Percentiles rank a stretch among this genome's conserved stretches.
Evolutionary conservation across 2,329 filamentous ascomycete genomes (phyloP).

Genomic region (Elsinoe australis): DNA sequence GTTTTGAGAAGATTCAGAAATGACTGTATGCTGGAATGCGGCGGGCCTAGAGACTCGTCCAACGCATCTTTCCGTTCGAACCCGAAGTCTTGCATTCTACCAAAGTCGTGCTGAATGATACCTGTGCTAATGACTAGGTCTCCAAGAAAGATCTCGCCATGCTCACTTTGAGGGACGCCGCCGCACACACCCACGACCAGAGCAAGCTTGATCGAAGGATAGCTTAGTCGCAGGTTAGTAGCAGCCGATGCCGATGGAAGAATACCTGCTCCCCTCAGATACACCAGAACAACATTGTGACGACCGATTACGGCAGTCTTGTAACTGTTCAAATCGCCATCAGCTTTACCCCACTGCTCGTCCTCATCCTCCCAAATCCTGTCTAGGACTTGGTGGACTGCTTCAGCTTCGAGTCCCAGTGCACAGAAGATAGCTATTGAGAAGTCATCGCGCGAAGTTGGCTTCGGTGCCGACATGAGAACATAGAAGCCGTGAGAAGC

Average conservation of each 20-base stretch:
- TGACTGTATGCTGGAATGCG: constrained; percentile 22
- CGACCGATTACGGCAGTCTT: constrained; percentile 20
- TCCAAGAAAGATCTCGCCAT: constrained; percentile 24
- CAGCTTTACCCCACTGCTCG: not conserved
- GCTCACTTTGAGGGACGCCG: constrained; percentile 18
- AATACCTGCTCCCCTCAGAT: constrained; percentile 20
- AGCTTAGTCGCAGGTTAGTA: constrained; percentile 20
- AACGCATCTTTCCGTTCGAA: constrained; percentile 23
- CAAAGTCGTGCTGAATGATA: constrained; percentile 28
- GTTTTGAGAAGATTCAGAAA: constrained; percentile 21
- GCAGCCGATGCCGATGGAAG: constrained; percentile 19
- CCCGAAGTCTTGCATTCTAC: constrained; percentile 23
- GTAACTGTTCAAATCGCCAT: constrained; percentile 23
- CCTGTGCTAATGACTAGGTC: constrained; percentile 30
- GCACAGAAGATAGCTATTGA: constrained; percentile 24
- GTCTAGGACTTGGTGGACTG: constrained; percentile 20
- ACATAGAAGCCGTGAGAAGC: not conserved
- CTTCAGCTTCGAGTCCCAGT: constrained; percentile 21
- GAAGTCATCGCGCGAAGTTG: constrained; percentile 16
- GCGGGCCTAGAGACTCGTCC: constrained; percentile 22
- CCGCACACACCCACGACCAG: constrained; percentile 24
- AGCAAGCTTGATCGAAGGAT: constrained; percentile 20
- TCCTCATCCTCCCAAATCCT: constrained; percentile 11
- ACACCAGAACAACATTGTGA: constrained; percentile 22
- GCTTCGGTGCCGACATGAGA: not conserved